Evolutionary conservation across 1,139 yeast species (phyloP).

Genomic region (Williopsis jadinii): DNA sequence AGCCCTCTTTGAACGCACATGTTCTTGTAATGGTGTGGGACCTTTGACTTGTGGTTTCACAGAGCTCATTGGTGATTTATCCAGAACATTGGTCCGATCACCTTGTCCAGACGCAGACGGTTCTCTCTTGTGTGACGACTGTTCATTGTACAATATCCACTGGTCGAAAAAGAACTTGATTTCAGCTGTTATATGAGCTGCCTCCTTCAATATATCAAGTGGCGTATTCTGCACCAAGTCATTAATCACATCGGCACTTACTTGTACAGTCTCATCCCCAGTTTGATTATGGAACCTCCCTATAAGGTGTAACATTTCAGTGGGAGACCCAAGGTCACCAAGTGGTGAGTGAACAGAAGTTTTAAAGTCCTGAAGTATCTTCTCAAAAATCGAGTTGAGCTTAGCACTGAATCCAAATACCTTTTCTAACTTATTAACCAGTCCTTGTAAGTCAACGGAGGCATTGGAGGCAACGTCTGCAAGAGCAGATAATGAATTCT

Average conservation of each 20-base stretch:
- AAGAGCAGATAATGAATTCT: slow-evolving; percentile 16
- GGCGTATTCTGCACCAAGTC: slow-evolving; percentile 5
- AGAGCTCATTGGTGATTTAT: not conserved
- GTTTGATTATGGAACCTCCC: not conserved
- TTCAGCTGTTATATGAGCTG: slow-evolving; percentile 1
- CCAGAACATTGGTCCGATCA: too few species aligned
- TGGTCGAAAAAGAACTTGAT: slow-evolving; percentile 3
- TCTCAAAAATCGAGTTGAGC: slow-evolving; percentile 8
- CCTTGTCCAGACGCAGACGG: not conserved
- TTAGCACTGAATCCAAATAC: slow-evolving; percentile 6
- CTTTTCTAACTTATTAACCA: slow-evolving; percentile 10
- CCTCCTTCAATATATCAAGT: slow-evolving; percentile 2
- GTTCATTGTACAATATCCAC: slow-evolving; percentile 5
- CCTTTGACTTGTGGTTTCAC: not conserved
- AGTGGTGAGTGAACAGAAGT: too few species aligned
- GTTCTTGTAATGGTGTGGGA: not conserved
- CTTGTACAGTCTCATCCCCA: too few species aligned
- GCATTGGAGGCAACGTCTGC: slow-evolving; percentile 19
- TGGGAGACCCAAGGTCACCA: too few species aligned
- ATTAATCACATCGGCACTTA: too few species aligned
- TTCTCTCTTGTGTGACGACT: not conserved
- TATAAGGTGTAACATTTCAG: not conserved
- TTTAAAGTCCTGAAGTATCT: slow-evolving; percentile 10
- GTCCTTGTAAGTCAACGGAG: not conserved
- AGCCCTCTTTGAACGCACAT: too few species aligned